These are phyloP conservation scores for Paramarasmius palmivorus DNA, from an alignment of 1,284 basidiomycete species.

Conservation along the genomic window DNA sequence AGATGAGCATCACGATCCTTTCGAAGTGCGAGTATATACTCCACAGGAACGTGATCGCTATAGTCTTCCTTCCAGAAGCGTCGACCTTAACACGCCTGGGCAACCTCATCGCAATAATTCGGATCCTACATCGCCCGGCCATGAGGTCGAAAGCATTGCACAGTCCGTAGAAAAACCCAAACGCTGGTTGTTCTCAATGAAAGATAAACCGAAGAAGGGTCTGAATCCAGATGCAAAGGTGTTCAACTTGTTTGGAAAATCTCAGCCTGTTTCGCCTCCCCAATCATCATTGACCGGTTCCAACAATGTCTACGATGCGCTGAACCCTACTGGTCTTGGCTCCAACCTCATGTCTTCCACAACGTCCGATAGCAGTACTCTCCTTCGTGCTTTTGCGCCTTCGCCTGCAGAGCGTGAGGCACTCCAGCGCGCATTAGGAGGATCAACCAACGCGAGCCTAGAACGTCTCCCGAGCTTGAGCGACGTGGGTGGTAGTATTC, in stretches of 20 bases:
- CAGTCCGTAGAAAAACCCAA: constrained; percentile 29
- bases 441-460: constrained; percentile 68
- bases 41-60: constrained; percentile 24
- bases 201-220: constrained; percentile 56
- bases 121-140: constrained; percentile 33
- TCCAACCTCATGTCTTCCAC: constrained; percentile 38
- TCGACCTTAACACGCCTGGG: constrained; percentile 31
- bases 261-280: constrained; percentile 17
- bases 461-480: constrained; percentile 73
- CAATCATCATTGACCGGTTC: constrained; percentile 16
- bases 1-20: constrained; percentile 36
- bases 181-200: constrained; percentile 55
- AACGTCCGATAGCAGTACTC: constrained; percentile 42
- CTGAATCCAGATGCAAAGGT: constrained; percentile 86
- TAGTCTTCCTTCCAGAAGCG: constrained; percentile 19
- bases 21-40: constrained; percentile 41
- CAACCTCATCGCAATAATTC: constrained; percentile 38
- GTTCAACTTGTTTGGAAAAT: constrained; percentile 56
- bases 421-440: constrained; percentile 67
- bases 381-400: constrained; percentile 79
- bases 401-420: constrained; percentile 81
- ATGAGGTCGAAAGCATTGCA: constrained; percentile 19
- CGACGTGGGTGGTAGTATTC: constrained; percentile 62
- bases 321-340: constrained; percentile 56
- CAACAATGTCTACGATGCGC: constrained; percentile 43